Evolutionary conservation across 768 basidiomycete genomes (phyloP).

Genomic region (Boletus fagicola): DNA sequence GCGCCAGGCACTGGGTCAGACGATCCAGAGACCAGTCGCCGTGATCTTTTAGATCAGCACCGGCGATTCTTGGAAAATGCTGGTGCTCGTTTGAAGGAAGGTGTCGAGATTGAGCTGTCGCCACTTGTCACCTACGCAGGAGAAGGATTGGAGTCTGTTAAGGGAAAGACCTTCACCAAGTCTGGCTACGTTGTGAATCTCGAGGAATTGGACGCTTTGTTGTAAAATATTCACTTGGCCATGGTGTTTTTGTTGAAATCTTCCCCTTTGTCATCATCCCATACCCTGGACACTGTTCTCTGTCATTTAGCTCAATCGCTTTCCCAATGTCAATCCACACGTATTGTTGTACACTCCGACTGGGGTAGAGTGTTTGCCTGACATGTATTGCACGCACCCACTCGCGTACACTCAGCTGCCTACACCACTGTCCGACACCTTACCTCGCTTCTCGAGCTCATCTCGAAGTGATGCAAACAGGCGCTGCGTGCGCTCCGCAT

Average conservation of each 20-base stretch:
- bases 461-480: conserved; percentile 78
- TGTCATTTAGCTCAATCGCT: neutral
- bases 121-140: conserved; percentile 89
- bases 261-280: conserved; percentile 1
- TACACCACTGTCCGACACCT: conserved; percentile 42
- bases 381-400: conserved; percentile 16
- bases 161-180: conserved; percentile 74
- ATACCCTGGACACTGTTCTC: neutral
- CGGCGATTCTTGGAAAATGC: conserved; percentile 75
- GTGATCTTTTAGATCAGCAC: conserved; percentile 88
- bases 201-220: conserved; percentile 71
- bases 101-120: conserved; percentile 86
- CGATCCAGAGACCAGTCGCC: conserved; percentile 85
- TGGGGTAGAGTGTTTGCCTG: conserved; percentile 10
- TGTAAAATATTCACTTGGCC: conserved; percentile 34
- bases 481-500: conserved; percentile 79
- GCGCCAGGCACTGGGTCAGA: conserved; percentile 90
- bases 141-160: conserved; percentile 78
- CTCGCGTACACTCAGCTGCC: conserved; percentile 39
- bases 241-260: conserved; percentile 7
- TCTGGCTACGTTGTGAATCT: conserved; percentile 65
- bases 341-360: conserved; percentile 12
- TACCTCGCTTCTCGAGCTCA: conserved; percentile 74
- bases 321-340: conserved; percentile 2
- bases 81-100: conserved; percentile 70